Percentiles rank a stretch among this genome's conserved stretches.
These are phyloP conservation scores for Vaccinium darrowii DNA, from an alignment of 148 eudicot species.

Conservation along the genomic window DNA sequence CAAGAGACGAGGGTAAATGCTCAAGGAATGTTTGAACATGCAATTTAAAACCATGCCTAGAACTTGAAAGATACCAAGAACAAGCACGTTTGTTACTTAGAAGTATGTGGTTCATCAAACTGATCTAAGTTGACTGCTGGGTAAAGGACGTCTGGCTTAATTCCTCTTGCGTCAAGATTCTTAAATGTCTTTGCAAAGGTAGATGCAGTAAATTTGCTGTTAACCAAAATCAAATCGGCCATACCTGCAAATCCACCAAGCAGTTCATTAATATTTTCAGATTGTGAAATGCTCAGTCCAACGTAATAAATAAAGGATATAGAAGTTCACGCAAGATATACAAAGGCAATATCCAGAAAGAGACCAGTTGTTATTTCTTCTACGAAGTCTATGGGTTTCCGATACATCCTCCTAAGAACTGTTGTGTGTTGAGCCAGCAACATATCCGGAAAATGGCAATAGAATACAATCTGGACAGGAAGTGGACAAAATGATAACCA, in stretches of 20 bases:
- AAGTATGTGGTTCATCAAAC: slow-evolving; percentile 56
- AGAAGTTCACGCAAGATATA: slow-evolving; percentile 7
- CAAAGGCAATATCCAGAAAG: slow-evolving; percentile 11
- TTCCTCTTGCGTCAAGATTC: slow-evolving; percentile 57
- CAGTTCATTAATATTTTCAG: neutral
- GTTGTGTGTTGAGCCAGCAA: slow-evolving; percentile 89
- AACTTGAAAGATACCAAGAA: slow-evolving; percentile 56
- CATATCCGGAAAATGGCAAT: slow-evolving; percentile 97
- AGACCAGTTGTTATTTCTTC: slow-evolving; percentile 93
- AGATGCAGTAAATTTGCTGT: slow-evolving; percentile 90
- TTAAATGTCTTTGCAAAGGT: slow-evolving; percentile 87
- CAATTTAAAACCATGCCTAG: slow-evolving; percentile 23
- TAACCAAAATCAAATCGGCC: slow-evolving; percentile 88
- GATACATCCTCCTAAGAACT: slow-evolving; percentile 64
- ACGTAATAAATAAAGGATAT: neutral
- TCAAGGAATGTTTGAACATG: neutral
- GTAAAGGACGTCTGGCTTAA: slow-evolving; percentile 81
- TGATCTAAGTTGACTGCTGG: slow-evolving; percentile 88
- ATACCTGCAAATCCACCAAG: slow-evolving; percentile 53
- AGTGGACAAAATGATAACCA: neutral
- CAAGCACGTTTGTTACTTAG: slow-evolving; percentile 58
- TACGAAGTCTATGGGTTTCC: slow-evolving; percentile 78
- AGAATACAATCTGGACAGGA: slow-evolving; percentile 74
- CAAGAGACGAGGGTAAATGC: neutral
- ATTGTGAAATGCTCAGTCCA: neutral